Base-by-base conservation (phyloP, 2,329 filamentous ascomycete species). In the Hypomyces rosellus region DNA sequence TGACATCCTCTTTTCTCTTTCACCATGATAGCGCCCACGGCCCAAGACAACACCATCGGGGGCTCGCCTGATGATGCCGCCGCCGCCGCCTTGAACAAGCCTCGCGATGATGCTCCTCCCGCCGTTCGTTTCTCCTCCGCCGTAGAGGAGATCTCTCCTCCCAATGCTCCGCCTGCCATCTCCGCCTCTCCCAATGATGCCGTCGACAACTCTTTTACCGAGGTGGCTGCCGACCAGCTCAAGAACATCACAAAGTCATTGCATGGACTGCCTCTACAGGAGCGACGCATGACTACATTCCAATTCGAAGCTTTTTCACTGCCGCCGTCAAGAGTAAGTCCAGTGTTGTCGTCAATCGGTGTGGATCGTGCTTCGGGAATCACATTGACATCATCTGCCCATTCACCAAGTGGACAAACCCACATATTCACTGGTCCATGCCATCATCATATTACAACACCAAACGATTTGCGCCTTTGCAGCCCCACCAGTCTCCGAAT, bases 241-340 rank as follows among this genome's bases (percentile, higher is more conserved):
- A 81, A 80, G 57, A 83, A 82, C 53, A 73, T 96, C 54, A 84
- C 87, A 46, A 81, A 83, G 59, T 84, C 82, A 20, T 74, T 95
- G 22, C 86, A 89, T 57, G 82, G 82, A 55, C 79, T 84, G 43
- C 82, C 85, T 59, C 77, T 96, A 54, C 91, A 96, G 71, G 86
- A 91, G 60, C 80, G 83, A 51, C 82, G 91, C 56, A 82, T 95
- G 75, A 87, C 86, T 64, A 88, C 90, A 64, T 95, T 89, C 69
- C 84, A 86, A 40, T 97, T 91, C 63, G 91, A 96, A 65, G 86
- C 92, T 34, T 84, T 96, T 56, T 97, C 93, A 34, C 76, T 97
- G 47, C 92, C 93, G 36, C 78, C 81, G 33, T 92, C 89, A 42
- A 81, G 88, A 70, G 89, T 92, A 82, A 70, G 86, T 79, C 36